Evolutionary conservation across 1,284 basidiomycete species (phyloP).

Genomic region (Hypsizygus ulmarius): DNA sequence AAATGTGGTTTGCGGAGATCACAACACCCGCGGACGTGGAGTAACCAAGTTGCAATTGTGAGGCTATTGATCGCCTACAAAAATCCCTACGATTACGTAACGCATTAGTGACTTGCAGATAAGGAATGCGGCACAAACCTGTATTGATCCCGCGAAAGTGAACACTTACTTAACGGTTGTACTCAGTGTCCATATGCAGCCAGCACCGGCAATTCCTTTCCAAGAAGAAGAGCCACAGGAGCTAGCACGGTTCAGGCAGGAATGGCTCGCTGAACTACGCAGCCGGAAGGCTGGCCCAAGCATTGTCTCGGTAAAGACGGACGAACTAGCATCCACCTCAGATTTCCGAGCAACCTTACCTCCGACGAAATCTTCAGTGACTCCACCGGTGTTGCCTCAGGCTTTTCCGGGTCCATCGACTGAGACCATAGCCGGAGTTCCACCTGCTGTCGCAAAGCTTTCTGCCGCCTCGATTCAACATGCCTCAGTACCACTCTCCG

Average conservation of each 20-base stretch:
- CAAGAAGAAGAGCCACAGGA: conserved; percentile 37
- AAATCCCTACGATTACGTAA: conserved; percentile 9
- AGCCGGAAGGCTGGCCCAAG: conserved; percentile 32
- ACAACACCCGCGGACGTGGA: conserved; percentile 13
- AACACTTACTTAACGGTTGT: neutral
- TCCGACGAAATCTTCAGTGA: conserved; percentile 4
- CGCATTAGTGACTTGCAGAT: conserved; percentile 10
- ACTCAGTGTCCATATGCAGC: conserved; percentile 12
- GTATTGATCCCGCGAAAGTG: neutral
- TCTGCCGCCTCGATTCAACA: conserved; percentile 7
- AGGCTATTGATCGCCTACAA: conserved; percentile 12
- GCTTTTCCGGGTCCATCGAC: conserved; percentile 6
- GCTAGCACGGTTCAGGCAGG: conserved; percentile 66
- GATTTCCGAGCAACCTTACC: conserved; percentile 1
- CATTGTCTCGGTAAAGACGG: neutral
- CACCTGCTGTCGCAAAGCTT: conserved; percentile 4
- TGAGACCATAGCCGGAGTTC: conserved; percentile 2
- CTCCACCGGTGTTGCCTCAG: conserved; percentile 1
- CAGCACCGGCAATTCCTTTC: conserved; percentile 5
- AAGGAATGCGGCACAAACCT: conserved; percentile 1
- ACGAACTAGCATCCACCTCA: conserved; percentile 1
- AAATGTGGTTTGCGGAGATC: conserved; percentile 12
- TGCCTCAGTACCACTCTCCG: conserved; percentile 26
- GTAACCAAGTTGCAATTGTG: conserved; percentile 8
- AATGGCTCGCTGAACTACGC: conserved; percentile 72